Evolutionary conservation across 345 rosid species (phyloP).

Genomic region (Brassica rapa): DNA sequence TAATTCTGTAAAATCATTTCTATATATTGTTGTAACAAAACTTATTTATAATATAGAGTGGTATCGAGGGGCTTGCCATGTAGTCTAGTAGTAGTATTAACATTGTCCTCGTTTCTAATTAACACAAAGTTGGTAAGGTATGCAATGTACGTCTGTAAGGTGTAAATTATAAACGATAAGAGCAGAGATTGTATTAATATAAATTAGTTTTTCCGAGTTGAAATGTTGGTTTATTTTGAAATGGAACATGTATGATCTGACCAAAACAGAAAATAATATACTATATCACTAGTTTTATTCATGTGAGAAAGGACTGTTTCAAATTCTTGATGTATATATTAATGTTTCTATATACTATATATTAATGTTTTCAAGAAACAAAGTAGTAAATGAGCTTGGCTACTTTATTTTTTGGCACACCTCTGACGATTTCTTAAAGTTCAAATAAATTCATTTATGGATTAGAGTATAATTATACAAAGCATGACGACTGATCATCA

Average conservation of each 20-base stretch:
- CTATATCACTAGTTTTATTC: background rate
- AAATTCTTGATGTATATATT: background rate
- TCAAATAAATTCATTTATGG: background rate
- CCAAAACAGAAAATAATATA: background rate
- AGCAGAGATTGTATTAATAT: background rate
- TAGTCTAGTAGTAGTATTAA: background rate
- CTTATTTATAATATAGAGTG: background rate
- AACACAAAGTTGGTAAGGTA: background rate
- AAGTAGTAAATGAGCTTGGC: background rate
- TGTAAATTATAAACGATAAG: background rate
- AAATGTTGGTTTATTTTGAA: background rate
- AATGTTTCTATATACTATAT: background rate
- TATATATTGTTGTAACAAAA: background rate
- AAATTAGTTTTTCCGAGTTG: background rate
- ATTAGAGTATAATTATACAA: background rate
- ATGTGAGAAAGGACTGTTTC: conserved; percentile 9
- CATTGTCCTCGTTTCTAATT: background rate
- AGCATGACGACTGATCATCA: background rate
- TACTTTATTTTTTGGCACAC: background rate
- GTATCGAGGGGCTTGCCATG: background rate
- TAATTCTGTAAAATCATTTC: background rate
- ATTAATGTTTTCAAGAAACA: background rate
- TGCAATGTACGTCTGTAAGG: background rate
- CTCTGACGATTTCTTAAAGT: background rate
- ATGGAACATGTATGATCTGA: background rate